Conservation (phyloP, 129 eudicot species). For the Flaveria robusta region DNA sequence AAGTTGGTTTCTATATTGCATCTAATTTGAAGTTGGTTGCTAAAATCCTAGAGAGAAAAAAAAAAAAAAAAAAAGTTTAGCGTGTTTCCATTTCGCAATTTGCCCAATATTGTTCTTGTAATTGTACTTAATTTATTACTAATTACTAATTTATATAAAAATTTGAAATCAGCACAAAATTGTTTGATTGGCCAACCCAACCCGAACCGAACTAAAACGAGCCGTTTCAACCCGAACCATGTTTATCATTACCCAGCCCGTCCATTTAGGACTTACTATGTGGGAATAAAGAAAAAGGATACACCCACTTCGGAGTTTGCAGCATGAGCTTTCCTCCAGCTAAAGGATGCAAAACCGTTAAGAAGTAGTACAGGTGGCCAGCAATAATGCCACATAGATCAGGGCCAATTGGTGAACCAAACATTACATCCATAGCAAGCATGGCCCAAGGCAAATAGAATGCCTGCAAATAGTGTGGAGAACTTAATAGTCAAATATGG, state of each 20-base stretch:
- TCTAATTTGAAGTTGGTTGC: not conserved
- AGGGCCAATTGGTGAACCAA: conserved; percentile 75
- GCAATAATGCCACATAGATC: conserved; percentile 83
- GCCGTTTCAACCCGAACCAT: not conserved
- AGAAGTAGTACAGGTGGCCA: conserved; percentile 80
- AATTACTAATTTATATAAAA: not conserved
- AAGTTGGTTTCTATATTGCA: not conserved
- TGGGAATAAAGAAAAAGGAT: conserved; percentile 52
- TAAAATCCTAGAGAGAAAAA: not conserved
- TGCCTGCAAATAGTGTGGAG: conserved; percentile 48
- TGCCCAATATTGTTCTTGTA: not conserved
- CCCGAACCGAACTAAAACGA: not conserved
- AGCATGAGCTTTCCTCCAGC: conserved; percentile 71
- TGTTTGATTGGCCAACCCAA: not conserved
- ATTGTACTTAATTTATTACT: not conserved
- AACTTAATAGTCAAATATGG: not conserved
- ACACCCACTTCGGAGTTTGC: conserved; percentile 80
- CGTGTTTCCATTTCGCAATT: not conserved
- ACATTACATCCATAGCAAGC: conserved; percentile 86
- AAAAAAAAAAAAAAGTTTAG: not conserved
- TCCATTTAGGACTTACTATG: not conserved
- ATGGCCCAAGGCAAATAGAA: conserved; percentile 93
- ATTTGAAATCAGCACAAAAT: not conserved
- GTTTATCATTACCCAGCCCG: not conserved
- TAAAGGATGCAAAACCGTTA: conserved; percentile 86